A percentile compares a stretch with the other conserved stretches of the same genome.
Conservation (phyloP, 352 stramenopile species). For the Phytopythium mirpurense region DNA sequence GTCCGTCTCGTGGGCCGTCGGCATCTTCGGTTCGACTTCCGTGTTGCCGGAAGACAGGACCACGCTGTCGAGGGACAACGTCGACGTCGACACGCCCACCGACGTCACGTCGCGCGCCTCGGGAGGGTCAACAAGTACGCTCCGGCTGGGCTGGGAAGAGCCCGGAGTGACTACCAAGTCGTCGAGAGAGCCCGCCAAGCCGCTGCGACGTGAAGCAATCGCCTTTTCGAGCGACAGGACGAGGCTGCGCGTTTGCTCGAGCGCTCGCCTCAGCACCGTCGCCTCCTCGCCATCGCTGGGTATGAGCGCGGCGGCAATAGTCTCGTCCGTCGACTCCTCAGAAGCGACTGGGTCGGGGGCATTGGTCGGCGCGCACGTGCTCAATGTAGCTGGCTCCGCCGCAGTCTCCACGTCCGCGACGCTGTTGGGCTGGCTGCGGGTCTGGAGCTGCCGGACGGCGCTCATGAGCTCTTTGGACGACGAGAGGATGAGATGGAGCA, state of each 20-base stretch:
- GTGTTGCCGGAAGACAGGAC: neutral
- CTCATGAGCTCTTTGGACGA: slow-evolving; percentile 23
- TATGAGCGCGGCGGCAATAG: neutral
- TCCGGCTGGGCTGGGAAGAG: neutral
- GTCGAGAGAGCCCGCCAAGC: neutral
- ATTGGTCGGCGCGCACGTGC: neutral
- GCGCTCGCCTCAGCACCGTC: slow-evolving; percentile 19
- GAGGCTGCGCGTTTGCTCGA: slow-evolving; percentile 21
- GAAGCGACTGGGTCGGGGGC: neutral
- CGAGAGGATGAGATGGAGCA: slow-evolving; percentile 10
- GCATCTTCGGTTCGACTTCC: neutral
- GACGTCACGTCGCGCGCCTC: neutral
- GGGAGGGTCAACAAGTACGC: no score
- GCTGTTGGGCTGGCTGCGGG: neutral
- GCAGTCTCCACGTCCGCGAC: neutral
- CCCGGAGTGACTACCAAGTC: neutral
- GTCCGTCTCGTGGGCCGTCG: neutral
- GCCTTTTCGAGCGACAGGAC: slow-evolving; percentile 23
- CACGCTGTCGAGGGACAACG: neutral
- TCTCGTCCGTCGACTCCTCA: neutral
- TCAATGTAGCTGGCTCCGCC: neutral
- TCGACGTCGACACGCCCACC: slow-evolving; percentile 1
- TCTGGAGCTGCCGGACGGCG: slow-evolving; percentile 11
- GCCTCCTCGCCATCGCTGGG: slow-evolving; percentile 4
- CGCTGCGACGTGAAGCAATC: neutral